Percentiles rank a stretch among this genome's conserved stretches.
Evolutionary conservation across 2,329 filamentous ascomycete genomes (phyloP).

Genomic region (Pestalotiopsis sp.): DNA sequence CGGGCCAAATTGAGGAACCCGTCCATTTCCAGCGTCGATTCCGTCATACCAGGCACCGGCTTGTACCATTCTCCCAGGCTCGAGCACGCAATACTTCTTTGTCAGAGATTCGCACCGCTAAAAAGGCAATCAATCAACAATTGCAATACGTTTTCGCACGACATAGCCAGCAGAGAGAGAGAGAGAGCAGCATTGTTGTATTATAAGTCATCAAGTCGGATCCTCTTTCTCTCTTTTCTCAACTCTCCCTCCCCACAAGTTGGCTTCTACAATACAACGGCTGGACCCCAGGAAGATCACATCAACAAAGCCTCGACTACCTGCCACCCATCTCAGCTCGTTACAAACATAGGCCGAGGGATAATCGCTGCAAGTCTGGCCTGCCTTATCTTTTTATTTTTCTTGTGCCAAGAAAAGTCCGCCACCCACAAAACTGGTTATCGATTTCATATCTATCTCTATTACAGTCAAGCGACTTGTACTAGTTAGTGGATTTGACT

Average conservation of each 20-base stretch:
- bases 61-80: neutral
- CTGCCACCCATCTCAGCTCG: no score
- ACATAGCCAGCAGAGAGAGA: neutral
- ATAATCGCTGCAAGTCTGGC: no score
- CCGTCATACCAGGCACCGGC: slow-evolving; percentile 9
- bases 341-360: no score
- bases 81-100: slow-evolving; percentile 8
- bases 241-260: no score
- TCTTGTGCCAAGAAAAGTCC: neutral
- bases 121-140: neutral
- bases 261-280: no score
- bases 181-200: neutral
- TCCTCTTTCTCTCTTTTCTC: no score
- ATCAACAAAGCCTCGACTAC: no score
- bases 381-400: neutral
- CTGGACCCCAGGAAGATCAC: no score
- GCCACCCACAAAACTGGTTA: neutral
- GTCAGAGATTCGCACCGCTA: neutral
- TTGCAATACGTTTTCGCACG: neutral
- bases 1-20: slow-evolving; percentile 9
- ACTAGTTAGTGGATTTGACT: neutral
- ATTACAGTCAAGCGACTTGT: neutral
- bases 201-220: neutral
- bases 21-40: neutral
- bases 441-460: neutral